Base-by-base conservation (phyloP, 192 early-diverging fungal species). In the Thamnidium elegans region DNA sequence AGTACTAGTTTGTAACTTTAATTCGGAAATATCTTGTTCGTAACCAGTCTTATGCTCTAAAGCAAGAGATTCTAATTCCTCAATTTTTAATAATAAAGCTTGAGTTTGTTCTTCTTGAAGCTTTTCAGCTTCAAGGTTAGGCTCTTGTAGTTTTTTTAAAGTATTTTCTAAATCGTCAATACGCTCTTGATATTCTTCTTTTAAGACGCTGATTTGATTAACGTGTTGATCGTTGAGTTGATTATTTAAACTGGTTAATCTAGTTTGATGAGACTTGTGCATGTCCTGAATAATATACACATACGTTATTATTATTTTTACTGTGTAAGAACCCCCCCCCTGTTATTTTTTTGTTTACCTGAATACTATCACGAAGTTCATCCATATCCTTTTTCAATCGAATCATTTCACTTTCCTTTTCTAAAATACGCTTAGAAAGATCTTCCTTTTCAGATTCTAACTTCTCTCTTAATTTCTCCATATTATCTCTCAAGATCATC, bases 191-290 rank as follows among this genome's bases (percentile, higher is more conserved):
- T 66, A 66, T 2, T 58, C 55, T 20, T 46, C 43, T 19, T 66
- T 55, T n/a, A 66, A 55, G 19, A 32, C 44, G 11, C 4, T 42
- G n/a, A 66, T 17, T 17, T 66, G 65, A 13, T 70, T 62, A 20
- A 17, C 7, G 50, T 64, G 61, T 31, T 64, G 52, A 4, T 62
- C 44, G n/a, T 55, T 46, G 10, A 70, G 19, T 19, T 70, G 59
- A 30, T 70, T 62, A 7, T 54, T 58, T 14, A 64, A 31, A 42
- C 55, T 50, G 8, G 68, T 70, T 39, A 70, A 34, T 45, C 68
- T 62, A 8, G 45, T 63, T 21, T 70, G 68, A 47, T 70, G 68
- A 8, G 68, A 70, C 55, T 70, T 62, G 44, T 70, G 68, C 68
- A 64, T 70, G 14, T 70, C 52, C 62, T 67, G 23, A 26, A 26